A percentile compares a stretch with the other conserved stretches of the same genome.
These are phyloP conservation scores for Dinochytrium kinnereticum DNA, from an alignment of 371 early-diverging fungal genomes.

Conservation along the genomic window DNA sequence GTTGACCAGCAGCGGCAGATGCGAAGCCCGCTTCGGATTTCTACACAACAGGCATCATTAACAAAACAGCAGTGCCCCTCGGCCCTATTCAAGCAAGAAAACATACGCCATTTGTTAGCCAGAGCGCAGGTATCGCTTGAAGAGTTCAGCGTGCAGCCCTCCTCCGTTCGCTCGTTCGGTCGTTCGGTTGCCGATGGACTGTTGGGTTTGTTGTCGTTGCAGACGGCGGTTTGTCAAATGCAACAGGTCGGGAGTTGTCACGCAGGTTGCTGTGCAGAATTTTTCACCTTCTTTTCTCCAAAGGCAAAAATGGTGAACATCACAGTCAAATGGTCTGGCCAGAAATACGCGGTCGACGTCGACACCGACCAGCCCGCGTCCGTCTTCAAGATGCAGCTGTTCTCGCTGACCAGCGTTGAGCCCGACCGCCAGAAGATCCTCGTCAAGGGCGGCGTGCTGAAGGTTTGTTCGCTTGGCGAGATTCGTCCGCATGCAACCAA, in stretches of 20 bases:
- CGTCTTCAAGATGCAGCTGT: constrained; percentile 90
- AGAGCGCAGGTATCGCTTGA: too few relatives aligned
- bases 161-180: background rate
- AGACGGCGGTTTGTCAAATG: background rate
- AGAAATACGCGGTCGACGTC: constrained; percentile 84
- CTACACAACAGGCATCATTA: too few relatives aligned
- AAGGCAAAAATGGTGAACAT: background rate
- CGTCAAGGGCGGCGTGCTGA: constrained; percentile 92
- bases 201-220: background rate
- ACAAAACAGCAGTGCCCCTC: too few relatives aligned
- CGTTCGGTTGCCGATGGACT: too few relatives aligned
- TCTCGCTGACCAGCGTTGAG: constrained; percentile 88
- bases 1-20: constrained; percentile 34
- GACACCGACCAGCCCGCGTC: constrained; percentile 78
- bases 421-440: constrained; percentile 95
- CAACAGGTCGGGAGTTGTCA: too few relatives aligned
- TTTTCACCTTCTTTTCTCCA: background rate
- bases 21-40: constrained; percentile 21
- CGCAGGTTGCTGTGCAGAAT: too few relatives aligned
- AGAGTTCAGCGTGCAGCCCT: too few relatives aligned
- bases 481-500: background rate
- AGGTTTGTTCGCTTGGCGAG: constrained; percentile 56
- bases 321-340: constrained; percentile 87
- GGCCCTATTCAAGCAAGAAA: too few relatives aligned
- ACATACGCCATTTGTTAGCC: too few relatives aligned